Base-by-base conservation (phyloP, 495 filamentous ascomycete genomes). In the Halenospora varia region DNA sequence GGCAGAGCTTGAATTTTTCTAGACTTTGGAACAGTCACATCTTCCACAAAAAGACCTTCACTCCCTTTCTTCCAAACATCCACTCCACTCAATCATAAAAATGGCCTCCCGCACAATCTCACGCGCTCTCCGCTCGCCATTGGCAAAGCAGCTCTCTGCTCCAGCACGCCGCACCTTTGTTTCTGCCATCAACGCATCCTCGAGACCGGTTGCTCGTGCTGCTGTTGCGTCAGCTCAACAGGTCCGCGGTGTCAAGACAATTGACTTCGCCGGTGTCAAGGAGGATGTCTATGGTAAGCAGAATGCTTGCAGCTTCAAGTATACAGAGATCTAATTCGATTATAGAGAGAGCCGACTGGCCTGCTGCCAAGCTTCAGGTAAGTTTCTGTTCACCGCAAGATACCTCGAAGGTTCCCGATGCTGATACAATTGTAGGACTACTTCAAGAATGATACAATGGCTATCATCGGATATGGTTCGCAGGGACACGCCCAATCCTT, bases 361-460 rank as follows among this genome's bases (percentile, higher is more conserved):
- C 94, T 65, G 83, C 86, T 72, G 93, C 97, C 81, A 96, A 96
- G 86, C 88, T 98, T 66, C 78, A 90, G 73, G 89, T 91, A 76
- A 75, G 84, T 83, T 45, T 19, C 42, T 19, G 35, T 35, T 60
- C 51, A 53, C 59, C 56, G 48, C 52, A 59, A 0, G 18, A 55
- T 42, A 2, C 35, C 22, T 57, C 35, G 23, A 53, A 18, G 0
- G 20, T 25, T 4, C 13, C 6, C 6, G 29, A 35, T 4, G 29
- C 51, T 67, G 29, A 64, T 29, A 55, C 29, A 51, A 35, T 50
- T 24, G 13, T 62, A 96, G 87, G 90, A 96, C 48, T 98, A 90
- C 85, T 97, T 98, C 88, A 97, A 97, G 86, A 86, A 97, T 78
- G 94, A 98, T 71, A 97, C 92, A 69, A 90, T 98, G 68, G 94